Percentiles rank a stretch among this genome's conserved stretches.
These are phyloP conservation scores for Fusarium gaditjirri DNA, from an alignment of 2,329 filamentous ascomycete species.

Conservation along the genomic window DNA sequence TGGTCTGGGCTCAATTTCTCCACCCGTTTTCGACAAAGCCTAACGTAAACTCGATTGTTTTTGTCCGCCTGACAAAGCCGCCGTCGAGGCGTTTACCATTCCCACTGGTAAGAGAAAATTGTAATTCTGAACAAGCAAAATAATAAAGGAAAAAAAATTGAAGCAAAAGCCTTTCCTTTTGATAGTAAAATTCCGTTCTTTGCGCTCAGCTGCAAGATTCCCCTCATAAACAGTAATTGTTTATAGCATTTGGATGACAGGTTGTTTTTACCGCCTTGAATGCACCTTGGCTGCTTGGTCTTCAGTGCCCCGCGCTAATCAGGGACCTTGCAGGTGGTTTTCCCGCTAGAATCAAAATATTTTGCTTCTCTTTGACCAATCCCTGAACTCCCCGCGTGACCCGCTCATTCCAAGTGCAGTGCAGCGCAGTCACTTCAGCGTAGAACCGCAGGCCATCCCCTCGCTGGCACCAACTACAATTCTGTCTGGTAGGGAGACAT, in stretches of 20 bases:
- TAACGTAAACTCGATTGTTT: slow-evolving; percentile 2
- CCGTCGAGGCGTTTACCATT: slow-evolving; percentile 21
- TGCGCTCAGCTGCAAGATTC: not conserved
- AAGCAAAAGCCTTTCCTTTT: too few relatives aligned
- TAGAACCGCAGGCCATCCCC: not conserved
- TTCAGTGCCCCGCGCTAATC: slow-evolving; percentile 35
- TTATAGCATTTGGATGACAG: not conserved
- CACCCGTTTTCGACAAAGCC: not conserved
- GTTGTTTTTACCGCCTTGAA: not conserved
- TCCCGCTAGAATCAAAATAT: slow-evolving; percentile 28
- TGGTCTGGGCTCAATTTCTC: not conserved
- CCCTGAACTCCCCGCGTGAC: slow-evolving; percentile 1
- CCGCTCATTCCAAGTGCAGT: slow-evolving; percentile 10
- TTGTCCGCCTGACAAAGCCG: slow-evolving; percentile 6
- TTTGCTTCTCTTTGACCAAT: slow-evolving; percentile 11
- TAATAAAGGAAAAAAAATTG: not conserved
- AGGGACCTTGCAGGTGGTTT: slow-evolving; percentile 35
- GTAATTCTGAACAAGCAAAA: slow-evolving; percentile 3
- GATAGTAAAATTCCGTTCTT: not conserved
- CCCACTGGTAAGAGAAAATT: not conserved
- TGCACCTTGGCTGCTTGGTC: not conserved
- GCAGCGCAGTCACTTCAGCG: not conserved
- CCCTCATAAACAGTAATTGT: not conserved
- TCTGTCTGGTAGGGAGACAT: slow-evolving; percentile 17
- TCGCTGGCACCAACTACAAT: slow-evolving; percentile 16